Base-by-base conservation (phyloP, 2,329 filamentous ascomycete genomes). In the Lachnellula subtilissima region DNA sequence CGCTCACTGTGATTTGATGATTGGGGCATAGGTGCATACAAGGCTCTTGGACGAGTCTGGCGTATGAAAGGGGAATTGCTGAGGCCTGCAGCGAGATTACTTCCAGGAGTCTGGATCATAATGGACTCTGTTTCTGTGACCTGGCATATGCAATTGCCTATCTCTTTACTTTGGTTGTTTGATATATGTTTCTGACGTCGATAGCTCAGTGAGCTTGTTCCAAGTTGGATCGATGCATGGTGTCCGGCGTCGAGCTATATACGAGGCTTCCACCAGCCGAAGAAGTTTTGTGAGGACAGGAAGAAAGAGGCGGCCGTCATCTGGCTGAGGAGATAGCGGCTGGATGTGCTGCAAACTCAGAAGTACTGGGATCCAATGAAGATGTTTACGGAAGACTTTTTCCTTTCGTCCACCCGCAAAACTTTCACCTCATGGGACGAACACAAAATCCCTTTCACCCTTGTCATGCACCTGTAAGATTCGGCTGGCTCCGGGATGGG, bases 51-150 rank as follows among this genome's bases (percentile, higher is more conserved):
- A 17, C 9, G 32, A n/a, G 47, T 35, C 7, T 49, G 9, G 47
- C 12, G 47, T 52, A 25, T 52, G n/a, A 19, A n/a, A 23, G 39
- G 42, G 36, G 23, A 35, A n/a, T 37, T 25, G 14, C 48, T 23
- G 28, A 9, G 7, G 14, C n/a, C 22, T 32, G 11, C 12, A 28
- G 43, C 25, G 40, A 43, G 25, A 22, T 40, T 48, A 19, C 39
- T 36, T 43, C 42, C 35, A 52, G 53, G 50, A 52, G 48, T 55
- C 53, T 55, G 48, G 53, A 48, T 46, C 5, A 22, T 50, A 51
- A 51, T 55, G 28, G 9, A 39, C 9, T 25, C 11, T 28, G 36
- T 40, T 40, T 12, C 52, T 28, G 25, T 47, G 32, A 47, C n/a
- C 17, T 17, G 4, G 37, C 6, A 14, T 7, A 40, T 40, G 15